Conservation (phyloP, 1,284 basidiomycete species). For the Chiua sp. region DNA sequence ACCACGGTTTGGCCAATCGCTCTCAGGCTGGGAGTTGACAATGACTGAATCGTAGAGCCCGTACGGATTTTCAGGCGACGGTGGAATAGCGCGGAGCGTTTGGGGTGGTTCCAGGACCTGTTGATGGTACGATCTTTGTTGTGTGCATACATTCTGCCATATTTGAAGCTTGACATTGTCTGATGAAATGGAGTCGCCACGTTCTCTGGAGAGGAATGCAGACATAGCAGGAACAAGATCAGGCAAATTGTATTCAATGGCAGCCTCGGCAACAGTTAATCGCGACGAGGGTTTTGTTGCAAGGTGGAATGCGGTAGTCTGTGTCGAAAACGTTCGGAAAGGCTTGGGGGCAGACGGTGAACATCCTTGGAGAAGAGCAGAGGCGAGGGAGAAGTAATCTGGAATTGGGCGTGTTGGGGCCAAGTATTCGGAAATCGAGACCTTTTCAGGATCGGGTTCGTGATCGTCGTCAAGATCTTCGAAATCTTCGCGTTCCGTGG, state of each 20-base stretch:
- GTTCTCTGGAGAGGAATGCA: not conserved
- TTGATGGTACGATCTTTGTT: constrained; percentile 6
- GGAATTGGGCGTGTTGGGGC: not conserved
- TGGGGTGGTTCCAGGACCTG: not conserved
- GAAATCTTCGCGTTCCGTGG: not conserved
- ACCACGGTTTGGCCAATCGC: too few relatives aligned
- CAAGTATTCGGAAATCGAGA: not conserved
- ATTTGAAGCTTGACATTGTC: constrained; percentile 6
- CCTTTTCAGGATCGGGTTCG: constrained; percentile 1
- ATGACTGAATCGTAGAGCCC: too few relatives aligned
- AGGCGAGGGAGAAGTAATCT: constrained; percentile 5
- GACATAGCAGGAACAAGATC: constrained; percentile 7
- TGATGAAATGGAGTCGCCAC: not conserved
- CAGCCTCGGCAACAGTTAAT: constrained; percentile 4
- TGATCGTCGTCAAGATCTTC: constrained; percentile 2
- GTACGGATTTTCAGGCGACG: not conserved
- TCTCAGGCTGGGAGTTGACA: too few relatives aligned
- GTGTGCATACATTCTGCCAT: constrained; percentile 6
- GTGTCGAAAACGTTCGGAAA: constrained; percentile 5
- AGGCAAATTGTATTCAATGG: constrained; percentile 4
- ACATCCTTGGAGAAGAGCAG: not conserved
- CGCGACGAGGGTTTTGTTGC: constrained; percentile 1
- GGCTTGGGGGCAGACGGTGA: constrained; percentile 4
- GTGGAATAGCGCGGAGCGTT: not conserved
- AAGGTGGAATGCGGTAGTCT: constrained; percentile 12